A percentile compares a stretch with the other conserved stretches of the same genome.
phyloP scores from a whole-genome alignment of 2,329 filamentous ascomycete species.

The Orbilia brochopaga region DNA sequence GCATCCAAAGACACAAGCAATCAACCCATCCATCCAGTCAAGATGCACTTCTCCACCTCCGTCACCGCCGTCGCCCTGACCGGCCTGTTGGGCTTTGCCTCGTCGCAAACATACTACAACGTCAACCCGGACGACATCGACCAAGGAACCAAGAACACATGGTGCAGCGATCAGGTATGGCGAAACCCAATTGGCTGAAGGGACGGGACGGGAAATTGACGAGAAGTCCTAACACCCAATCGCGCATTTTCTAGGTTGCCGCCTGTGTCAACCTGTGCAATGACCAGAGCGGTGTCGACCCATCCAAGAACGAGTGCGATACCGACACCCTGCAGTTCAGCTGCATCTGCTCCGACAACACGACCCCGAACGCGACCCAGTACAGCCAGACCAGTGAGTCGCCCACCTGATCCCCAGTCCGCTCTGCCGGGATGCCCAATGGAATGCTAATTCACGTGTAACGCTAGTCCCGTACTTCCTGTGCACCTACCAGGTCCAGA shows the following conservation, averaged over 20 bases:
- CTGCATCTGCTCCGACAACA: constrained; percentile 48
- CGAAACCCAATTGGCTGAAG: background rate
- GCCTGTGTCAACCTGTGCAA: constrained; percentile 44
- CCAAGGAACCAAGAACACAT: constrained; percentile 45
- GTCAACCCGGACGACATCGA: constrained; percentile 41
- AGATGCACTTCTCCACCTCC: constrained; percentile 40
- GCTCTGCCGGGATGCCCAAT: background rate
- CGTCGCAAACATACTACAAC: constrained; percentile 39
- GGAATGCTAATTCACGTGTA: constrained; percentile 3
- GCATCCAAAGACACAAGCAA: background rate
- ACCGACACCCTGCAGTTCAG: constrained; percentile 29
- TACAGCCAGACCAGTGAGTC: constrained; percentile 49
- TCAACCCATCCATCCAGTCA: constrained; percentile 11
- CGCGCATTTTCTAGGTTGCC: constrained; percentile 14
- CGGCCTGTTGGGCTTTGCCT: constrained; percentile 29
- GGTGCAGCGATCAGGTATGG: constrained; percentile 33
- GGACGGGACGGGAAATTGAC: background rate
- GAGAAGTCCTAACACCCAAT: constrained; percentile 18
- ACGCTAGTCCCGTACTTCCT: constrained; percentile 46
- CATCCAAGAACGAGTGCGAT: constrained; percentile 38
- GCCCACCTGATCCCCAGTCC: background rate
- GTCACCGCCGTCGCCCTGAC: constrained; percentile 32
- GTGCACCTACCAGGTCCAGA: constrained; percentile 33
- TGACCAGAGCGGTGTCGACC: constrained; percentile 36
- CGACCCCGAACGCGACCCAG: constrained; percentile 39